phyloP scores from a whole-genome alignment of 2,329 filamentous ascomycete species.

The Ophiostoma angusticollis region DNA sequence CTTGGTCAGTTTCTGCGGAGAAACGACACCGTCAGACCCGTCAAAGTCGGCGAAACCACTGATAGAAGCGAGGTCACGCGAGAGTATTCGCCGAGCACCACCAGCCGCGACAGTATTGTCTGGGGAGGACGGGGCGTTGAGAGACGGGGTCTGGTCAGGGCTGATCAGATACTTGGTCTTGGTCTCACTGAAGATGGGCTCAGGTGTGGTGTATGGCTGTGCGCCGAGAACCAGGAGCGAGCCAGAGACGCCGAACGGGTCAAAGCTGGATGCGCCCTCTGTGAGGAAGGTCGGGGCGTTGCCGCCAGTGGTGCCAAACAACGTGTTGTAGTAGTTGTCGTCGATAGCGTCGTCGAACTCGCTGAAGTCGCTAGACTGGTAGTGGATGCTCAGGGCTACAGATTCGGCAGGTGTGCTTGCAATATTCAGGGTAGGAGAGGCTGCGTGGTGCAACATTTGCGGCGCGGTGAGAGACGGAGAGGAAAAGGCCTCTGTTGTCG shows the following conservation, averaged over 20 bases:
- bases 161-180: constrained; percentile 34
- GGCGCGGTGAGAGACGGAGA: constrained; percentile 30
- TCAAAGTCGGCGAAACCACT: constrained; percentile 12
- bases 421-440: constrained; percentile 26
- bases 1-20: constrained; percentile 29
- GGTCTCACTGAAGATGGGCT: constrained; percentile 15
- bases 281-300: constrained; percentile 34
- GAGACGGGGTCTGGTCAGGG: constrained; percentile 37
- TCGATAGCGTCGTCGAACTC: constrained; percentile 27
- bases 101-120: constrained; percentile 16
- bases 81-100: not conserved
- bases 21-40: constrained; percentile 24
- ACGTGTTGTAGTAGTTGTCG: constrained; percentile 27
- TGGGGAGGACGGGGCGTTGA: constrained; percentile 32
- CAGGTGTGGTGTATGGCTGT: constrained; percentile 9
- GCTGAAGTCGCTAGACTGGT: constrained; percentile 35
- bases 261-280: constrained; percentile 15
- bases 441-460: constrained; percentile 27
- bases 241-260: constrained; percentile 8
- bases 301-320: constrained; percentile 32
- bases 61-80: constrained; percentile 10
- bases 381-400: constrained; percentile 30
- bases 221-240: not conserved
- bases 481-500: constrained; percentile 20
- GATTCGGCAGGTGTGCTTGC: constrained; percentile 38